Evolutionary conservation across 768 basidiomycete genomes (phyloP).

Genomic region (Rhizopogon vinicolor): DNA sequence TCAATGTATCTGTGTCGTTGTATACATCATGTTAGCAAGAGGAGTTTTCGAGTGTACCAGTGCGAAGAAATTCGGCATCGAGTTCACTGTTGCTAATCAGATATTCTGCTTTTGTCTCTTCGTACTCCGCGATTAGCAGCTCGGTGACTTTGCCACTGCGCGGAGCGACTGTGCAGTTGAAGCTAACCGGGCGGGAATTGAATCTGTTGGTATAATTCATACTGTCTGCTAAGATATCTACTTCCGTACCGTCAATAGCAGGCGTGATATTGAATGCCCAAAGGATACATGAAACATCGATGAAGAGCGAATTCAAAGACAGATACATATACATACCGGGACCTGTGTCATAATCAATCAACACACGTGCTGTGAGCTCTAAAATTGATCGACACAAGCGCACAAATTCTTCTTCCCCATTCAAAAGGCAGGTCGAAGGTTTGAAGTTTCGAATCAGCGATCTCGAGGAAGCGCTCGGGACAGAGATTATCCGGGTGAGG

Average conservation of each 20-base stretch:
- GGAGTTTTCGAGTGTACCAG: not conserved
- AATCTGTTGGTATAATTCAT: conserved; percentile 31
- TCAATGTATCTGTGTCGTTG: not conserved
- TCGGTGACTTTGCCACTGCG: conserved; percentile 10
- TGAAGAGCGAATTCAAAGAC: conserved; percentile 13
- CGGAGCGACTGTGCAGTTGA: conserved; percentile 25
- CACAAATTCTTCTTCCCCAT: conserved; percentile 2
- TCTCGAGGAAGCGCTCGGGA: conserved; percentile 15
- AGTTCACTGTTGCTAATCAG: not conserved
- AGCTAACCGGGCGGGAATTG: conserved; percentile 29
- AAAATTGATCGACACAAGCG: no score
- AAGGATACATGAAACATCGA: conserved; percentile 11
- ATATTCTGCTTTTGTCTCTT: not conserved
- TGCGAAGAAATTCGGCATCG: not conserved
- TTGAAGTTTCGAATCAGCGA: conserved; percentile 1
- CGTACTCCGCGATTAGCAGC: not conserved
- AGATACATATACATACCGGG: conserved; percentile 13
- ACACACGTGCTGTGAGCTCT: not conserved
- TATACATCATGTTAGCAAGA: not conserved
- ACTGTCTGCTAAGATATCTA: conserved; percentile 13
- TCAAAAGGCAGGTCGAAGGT: conserved; percentile 1
- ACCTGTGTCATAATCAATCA: not conserved
- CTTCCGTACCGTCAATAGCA: not conserved
- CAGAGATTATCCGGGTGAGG: conserved; percentile 12
- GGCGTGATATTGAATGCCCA: conserved; percentile 9